Percentiles rank a stretch among this genome's conserved stretches.
These are phyloP conservation scores for Lophiotrema nucula DNA, from an alignment of 495 filamentous ascomycete species.

Conservation along the genomic window DNA sequence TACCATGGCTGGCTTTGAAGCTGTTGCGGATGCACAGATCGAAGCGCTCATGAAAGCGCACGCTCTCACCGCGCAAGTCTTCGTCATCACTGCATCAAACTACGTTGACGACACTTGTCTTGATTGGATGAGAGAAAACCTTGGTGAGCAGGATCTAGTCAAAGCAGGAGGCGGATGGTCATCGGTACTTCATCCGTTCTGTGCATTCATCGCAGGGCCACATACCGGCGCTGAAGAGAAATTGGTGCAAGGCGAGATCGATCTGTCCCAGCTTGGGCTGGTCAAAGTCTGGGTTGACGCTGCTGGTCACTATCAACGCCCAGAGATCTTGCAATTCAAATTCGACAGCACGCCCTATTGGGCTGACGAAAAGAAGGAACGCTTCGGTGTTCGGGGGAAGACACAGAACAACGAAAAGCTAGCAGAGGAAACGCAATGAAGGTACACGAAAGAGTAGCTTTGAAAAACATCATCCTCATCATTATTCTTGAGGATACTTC, in stretches of 20 bases:
- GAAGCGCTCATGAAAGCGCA: conserved; percentile 49
- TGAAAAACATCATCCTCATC: too few species aligned
- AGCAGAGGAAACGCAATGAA: too few species aligned
- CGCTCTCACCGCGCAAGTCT: conserved; percentile 46
- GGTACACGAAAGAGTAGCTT: too few species aligned
- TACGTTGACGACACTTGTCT: conserved; percentile 46
- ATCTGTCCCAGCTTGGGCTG: conserved; percentile 40
- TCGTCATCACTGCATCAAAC: conserved; percentile 43
- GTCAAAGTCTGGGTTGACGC: conserved; percentile 48
- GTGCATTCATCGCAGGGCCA: conserved; percentile 44
- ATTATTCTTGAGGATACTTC: not conserved
- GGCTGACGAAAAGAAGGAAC: conserved; percentile 39
- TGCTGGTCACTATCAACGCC: conserved; percentile 44
- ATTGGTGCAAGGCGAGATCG: conserved; percentile 43
- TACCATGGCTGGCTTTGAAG: conserved; percentile 43
- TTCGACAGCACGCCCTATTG: conserved; percentile 39
- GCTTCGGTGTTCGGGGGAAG: not conserved
- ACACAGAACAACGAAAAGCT: too few species aligned
- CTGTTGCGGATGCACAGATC: conserved; percentile 42
- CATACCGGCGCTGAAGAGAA: conserved; percentile 39
- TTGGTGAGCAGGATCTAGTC: conserved; percentile 45
- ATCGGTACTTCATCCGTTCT: conserved; percentile 31
- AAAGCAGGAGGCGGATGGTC: conserved; percentile 46
- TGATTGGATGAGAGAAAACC: conserved; percentile 45
- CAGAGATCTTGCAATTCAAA: conserved; percentile 42